A percentile compares a stretch with the other conserved stretches of the same genome.
Evolutionary conservation across 257 asterid genomes (phyloP).

Genomic region (Solanum sparsipilum): DNA sequence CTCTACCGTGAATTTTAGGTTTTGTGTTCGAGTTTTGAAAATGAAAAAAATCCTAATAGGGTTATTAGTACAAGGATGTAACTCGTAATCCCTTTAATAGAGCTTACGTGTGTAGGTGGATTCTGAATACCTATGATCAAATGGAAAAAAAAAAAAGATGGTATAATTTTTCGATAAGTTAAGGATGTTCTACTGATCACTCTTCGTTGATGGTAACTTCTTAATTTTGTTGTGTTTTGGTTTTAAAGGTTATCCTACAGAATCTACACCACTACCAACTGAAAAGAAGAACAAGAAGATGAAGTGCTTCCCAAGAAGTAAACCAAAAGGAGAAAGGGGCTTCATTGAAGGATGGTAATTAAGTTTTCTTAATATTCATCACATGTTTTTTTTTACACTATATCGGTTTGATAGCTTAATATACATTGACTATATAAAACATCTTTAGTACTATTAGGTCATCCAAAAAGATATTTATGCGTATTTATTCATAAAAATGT

Average conservation of each 20-base stretch:
- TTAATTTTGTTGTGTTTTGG: neutral
- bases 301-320: constrained; percentile 35
- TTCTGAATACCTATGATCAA: neutral
- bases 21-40: neutral
- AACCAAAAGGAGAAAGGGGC: constrained; percentile 62
- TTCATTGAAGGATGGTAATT: constrained; percentile 63
- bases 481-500: neutral
- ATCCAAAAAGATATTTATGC: neutral
- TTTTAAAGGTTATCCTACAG: constrained; percentile 45
- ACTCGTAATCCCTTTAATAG: neutral
- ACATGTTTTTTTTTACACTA: neutral
- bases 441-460: neutral
- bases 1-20: neutral
- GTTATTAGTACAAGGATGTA: neutral
- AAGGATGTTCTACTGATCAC: neutral
- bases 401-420: neutral
- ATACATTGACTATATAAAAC: neutral
- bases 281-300: constrained; percentile 25
- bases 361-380: neutral
- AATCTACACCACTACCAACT: constrained; percentile 18
- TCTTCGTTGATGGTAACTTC: neutral
- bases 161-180: neutral
- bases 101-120: neutral
- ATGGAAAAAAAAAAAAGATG: neutral
- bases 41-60: neutral